Evolutionary conservation across 352 stramenopile species (phyloP).

Genomic region (Pythium vanterpoolii): DNA sequence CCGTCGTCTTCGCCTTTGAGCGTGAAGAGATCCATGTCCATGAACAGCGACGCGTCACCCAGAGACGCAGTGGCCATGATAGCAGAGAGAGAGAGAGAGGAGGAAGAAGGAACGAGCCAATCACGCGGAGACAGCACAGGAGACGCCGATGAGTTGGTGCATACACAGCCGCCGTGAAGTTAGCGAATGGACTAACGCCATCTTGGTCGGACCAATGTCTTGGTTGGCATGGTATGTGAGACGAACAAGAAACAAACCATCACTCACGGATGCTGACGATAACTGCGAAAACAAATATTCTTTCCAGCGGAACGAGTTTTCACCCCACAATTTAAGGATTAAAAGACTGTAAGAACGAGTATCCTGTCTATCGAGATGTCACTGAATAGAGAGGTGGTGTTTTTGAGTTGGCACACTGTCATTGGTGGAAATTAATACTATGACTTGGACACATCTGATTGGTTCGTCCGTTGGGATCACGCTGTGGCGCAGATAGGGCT

Average conservation of each 20-base stretch:
- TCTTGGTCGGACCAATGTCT: not conserved
- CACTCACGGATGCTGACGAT: not conserved
- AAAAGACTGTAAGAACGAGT: slow-evolving; percentile 5
- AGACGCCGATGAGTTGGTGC: not conserved
- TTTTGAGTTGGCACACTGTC: slow-evolving; percentile 47
- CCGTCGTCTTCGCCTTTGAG: slow-evolving; percentile 28
- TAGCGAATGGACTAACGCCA: slow-evolving; percentile 10
- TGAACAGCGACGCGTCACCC: slow-evolving; percentile 28
- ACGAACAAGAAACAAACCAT: not conserved
- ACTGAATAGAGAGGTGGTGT: not conserved
- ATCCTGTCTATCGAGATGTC: not conserved
- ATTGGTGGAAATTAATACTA: slow-evolving; percentile 40
- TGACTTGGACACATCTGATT: slow-evolving; percentile 29
- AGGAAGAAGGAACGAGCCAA: slow-evolving; percentile 5
- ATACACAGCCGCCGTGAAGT: not conserved
- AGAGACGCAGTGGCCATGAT: slow-evolving; percentile 6
- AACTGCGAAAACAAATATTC: slow-evolving; percentile 5
- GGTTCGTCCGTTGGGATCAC: slow-evolving; percentile 4
- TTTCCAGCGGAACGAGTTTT: not conserved
- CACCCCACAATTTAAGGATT: not conserved
- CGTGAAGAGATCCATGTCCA: slow-evolving; percentile 48
- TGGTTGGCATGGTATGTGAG: not conserved
- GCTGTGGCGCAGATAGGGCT: slow-evolving; percentile 2
- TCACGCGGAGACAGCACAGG: slow-evolving; percentile 16
- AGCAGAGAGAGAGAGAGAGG: not conserved